Percentiles rank a stretch among this genome's conserved stretches.
Conservation (phyloP, 495 filamentous ascomycete species). For the Neurospora sp. region DNA sequence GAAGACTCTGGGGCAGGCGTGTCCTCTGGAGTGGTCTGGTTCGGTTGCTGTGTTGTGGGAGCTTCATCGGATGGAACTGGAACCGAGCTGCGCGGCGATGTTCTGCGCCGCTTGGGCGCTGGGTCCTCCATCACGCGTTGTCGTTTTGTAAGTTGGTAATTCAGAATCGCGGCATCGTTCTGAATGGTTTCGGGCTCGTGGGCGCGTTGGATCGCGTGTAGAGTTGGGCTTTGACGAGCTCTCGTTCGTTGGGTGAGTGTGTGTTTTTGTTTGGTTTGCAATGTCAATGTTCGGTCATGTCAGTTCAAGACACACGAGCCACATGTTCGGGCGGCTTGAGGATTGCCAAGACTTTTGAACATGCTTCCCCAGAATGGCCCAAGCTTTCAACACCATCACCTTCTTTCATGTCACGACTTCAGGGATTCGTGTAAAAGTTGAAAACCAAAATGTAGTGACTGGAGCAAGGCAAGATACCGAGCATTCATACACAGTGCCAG, state of each 20-base stretch:
- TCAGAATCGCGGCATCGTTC: constrained; percentile 7
- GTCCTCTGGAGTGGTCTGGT: constrained; percentile 12
- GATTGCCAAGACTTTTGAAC: background rate
- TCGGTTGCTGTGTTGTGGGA: background rate
- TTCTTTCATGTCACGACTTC: background rate
- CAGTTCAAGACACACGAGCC: background rate
- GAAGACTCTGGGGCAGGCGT: background rate
- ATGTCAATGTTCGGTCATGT: background rate
- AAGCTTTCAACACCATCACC: background rate
- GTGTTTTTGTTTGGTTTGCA: background rate
- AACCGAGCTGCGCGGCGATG: constrained; percentile 36
- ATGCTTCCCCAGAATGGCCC: background rate
- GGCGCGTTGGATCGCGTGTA: constrained; percentile 15
- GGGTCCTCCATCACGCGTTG: constrained; percentile 40
- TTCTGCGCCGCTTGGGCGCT: constrained; percentile 55
- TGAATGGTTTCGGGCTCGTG: background rate
- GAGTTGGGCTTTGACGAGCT: background rate
- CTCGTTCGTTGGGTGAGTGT: background rate
- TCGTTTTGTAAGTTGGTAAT: background rate
- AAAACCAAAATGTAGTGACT: background rate
- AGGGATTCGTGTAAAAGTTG: background rate
- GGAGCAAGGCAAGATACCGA: background rate
- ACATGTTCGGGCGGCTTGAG: background rate
- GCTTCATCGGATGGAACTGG: constrained; percentile 15
- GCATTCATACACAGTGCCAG: background rate